Percentiles rank a stretch among this genome's conserved stretches.
Conservation (phyloP, 768 basidiomycete species). For the Lactifluus echinatus region DNA sequence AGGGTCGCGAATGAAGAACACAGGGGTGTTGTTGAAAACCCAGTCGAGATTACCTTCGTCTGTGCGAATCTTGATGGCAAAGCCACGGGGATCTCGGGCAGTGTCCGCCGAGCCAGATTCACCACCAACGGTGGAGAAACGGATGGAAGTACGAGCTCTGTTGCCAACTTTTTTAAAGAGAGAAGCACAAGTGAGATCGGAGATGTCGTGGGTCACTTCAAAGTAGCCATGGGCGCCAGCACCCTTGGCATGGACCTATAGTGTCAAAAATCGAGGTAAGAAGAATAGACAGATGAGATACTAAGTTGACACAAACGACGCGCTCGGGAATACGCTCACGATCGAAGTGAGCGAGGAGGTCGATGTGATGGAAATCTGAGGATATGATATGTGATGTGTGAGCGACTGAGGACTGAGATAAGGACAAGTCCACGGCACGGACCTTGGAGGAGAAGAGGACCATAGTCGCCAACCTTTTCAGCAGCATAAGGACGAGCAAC, state of each 20-base stretch:
- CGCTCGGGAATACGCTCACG: conserved; percentile 96
- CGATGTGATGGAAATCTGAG: conserved; percentile 84
- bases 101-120: conserved; percentile 83
- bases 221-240: conserved; percentile 92
- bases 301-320: conserved; percentile 44
- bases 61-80: conserved; percentile 83
- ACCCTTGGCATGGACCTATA: conserved; percentile 84
- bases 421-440: conserved; percentile 18
- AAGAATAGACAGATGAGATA: neutral
- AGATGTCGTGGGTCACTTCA: conserved; percentile 78
- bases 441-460: conserved; percentile 89
- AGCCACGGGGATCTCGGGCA: conserved; percentile 91
- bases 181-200: conserved; percentile 67
- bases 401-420: conserved; percentile 18
- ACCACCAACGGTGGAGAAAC: conserved; percentile 93
- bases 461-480: conserved; percentile 63
- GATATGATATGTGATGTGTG: conserved; percentile 6
- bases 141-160: conserved; percentile 64
- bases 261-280: neutral
- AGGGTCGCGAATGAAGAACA: conserved; percentile 85
- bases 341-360: conserved; percentile 86
- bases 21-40: conserved; percentile 88
- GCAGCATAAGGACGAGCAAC: conserved; percentile 68
- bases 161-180: conserved; percentile 59
- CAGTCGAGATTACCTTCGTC: conserved; percentile 89